These are phyloP conservation scores for Microbotryomycetes sp. DNA, from an alignment of 1,284 basidiomycete genomes.

Conservation along the genomic window DNA sequence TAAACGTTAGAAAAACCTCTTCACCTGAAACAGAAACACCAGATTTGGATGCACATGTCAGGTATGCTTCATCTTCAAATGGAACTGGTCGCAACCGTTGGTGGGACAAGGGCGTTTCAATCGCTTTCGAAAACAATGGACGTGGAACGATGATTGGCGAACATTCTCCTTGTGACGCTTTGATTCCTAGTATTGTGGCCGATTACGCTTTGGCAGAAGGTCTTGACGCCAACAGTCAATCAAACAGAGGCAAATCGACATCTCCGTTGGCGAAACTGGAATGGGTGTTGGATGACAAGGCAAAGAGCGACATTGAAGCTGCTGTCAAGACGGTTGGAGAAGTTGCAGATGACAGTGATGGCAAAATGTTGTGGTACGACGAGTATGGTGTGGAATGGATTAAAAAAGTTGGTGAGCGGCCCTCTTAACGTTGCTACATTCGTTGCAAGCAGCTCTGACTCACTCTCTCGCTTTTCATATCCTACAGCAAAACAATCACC, in stretches of 20 bases:
- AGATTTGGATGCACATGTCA: slow-evolving; percentile 68
- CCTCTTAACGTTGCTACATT: slow-evolving; percentile 1
- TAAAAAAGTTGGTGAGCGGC: slow-evolving; percentile 59
- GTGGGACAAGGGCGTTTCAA: slow-evolving; percentile 81
- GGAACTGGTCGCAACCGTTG: slow-evolving; percentile 73
- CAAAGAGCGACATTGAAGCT: slow-evolving; percentile 54
- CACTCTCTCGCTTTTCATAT: not conserved
- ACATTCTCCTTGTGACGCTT: slow-evolving; percentile 85
- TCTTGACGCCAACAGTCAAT: slow-evolving; percentile 4
- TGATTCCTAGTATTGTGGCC: slow-evolving; percentile 83
- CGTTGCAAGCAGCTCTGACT: not conserved
- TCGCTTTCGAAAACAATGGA: slow-evolving; percentile 78
- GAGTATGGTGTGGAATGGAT: slow-evolving; percentile 90
- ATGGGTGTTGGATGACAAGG: slow-evolving; percentile 64
- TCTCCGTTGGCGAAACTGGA: slow-evolving; percentile 50
- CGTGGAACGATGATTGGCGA: slow-evolving; percentile 85
- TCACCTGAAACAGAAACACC: slow-evolving; percentile 43
- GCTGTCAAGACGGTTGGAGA: slow-evolving; percentile 57
- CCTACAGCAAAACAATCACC: slow-evolving; percentile 67
- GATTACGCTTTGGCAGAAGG: slow-evolving; percentile 69
- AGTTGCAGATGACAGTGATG: slow-evolving; percentile 74
- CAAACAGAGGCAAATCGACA: slow-evolving; percentile 1
- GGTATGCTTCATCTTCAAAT: slow-evolving; percentile 63
- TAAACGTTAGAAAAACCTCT: slow-evolving; percentile 52
- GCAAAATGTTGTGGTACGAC: slow-evolving; percentile 74